phyloP scores from a whole-genome alignment of 2,329 filamentous ascomycete genomes.

The Calonectria pteridis region DNA sequence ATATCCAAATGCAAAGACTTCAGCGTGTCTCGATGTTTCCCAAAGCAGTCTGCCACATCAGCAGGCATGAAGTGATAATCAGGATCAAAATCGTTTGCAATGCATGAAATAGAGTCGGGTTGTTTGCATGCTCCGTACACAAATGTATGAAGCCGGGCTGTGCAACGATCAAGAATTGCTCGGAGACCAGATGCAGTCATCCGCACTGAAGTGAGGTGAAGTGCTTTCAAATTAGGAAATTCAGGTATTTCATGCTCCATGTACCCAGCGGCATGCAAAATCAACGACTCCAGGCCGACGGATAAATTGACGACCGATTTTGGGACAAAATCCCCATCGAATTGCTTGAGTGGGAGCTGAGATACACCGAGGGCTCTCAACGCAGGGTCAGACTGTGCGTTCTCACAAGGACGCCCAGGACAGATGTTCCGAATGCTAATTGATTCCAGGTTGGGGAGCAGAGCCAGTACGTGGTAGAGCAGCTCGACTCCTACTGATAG shows the following conservation, averaged over 20 bases:
- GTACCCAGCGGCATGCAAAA: not conserved
- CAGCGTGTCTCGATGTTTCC: not conserved
- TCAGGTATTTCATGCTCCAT: not conserved
- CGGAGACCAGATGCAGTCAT: not conserved
- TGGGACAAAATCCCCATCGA: not conserved
- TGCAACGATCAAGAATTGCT: not conserved
- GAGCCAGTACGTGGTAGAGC: not conserved
- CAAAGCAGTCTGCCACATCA: not conserved
- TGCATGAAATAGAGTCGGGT: not conserved
- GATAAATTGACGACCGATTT: not conserved
- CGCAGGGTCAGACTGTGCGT: not conserved
- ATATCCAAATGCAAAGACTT: not conserved
- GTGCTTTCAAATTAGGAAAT: not conserved
- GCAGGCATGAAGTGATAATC: not conserved
- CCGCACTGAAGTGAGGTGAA: not conserved
- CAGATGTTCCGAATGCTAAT: not conserved
- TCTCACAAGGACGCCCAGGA: not conserved
- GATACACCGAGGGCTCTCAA: not conserved
- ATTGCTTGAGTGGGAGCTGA: not conserved
- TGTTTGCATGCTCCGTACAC: not conserved
- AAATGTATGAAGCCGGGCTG: not conserved
- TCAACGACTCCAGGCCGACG: slow-evolving; percentile 9
- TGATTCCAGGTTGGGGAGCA: not conserved
- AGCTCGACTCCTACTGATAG: slow-evolving; percentile 3
- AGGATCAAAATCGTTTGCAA: too few species aligned